Evolutionary conservation across 176 grass and related monocot genomes (phyloP).

Genomic region (Oryza coarctata): DNA sequence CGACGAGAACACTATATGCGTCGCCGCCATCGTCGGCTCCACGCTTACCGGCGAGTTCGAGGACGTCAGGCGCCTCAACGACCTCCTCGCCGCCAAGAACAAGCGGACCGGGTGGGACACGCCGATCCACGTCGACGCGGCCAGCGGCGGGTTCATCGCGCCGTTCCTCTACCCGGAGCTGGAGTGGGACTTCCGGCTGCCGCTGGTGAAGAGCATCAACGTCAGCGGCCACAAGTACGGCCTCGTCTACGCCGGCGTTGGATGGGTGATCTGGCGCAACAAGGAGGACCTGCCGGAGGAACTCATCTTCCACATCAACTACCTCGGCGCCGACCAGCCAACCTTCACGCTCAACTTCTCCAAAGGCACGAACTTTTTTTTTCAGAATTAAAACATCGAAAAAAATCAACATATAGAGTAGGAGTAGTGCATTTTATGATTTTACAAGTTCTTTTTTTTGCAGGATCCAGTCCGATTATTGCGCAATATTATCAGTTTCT

Average conservation of each 20-base stretch:
- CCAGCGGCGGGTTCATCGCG: constrained; percentile 87
- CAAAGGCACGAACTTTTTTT: constrained; percentile 46
- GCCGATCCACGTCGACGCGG: constrained; percentile 86
- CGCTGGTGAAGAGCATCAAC: constrained; percentile 87
- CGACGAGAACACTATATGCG: constrained; percentile 96
- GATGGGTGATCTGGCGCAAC: constrained; percentile 80
- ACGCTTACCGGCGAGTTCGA: constrained; percentile 92
- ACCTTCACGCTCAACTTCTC: constrained; percentile 99
- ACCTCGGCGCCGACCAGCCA: constrained; percentile 89
- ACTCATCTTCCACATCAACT: constrained; percentile 97
- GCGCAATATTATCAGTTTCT: constrained; percentile 94
- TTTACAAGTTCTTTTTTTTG: background rate
- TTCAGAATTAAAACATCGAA: background rate
- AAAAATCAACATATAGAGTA: background rate
- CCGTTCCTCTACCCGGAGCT: constrained; percentile 79
- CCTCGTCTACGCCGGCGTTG: constrained; percentile 83
- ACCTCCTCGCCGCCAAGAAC: constrained; percentile 67
- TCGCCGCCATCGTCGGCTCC: constrained; percentile 87
- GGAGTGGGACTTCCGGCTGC: constrained; percentile 92
- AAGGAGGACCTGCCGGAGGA: constrained; percentile 78
- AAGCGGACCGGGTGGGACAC: constrained; percentile 64
- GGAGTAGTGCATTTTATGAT: background rate
- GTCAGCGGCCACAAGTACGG: constrained; percentile 97
- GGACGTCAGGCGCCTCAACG: constrained; percentile 68
- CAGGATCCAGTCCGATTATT: constrained; percentile 89